These are phyloP conservation scores for Delonix regia DNA, from an alignment of 306 rosid species.

Conservation along the genomic window DNA sequence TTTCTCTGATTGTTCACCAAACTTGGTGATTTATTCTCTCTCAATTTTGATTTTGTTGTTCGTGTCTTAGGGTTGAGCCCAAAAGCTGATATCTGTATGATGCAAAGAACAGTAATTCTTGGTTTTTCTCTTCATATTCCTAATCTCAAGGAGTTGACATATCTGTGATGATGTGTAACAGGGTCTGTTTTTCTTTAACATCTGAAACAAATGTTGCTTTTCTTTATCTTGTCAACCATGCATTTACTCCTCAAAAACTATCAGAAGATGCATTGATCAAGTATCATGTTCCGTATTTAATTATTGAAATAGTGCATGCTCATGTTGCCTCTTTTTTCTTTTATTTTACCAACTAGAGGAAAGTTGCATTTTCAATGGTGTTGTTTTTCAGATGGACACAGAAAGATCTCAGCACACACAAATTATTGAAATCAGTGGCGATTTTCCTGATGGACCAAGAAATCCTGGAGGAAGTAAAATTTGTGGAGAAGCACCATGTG, in stretches of 20 bases:
- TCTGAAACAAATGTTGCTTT: conserved; percentile 15
- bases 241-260: neutral
- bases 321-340: neutral
- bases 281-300: conserved; percentile 17
- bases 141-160: conserved; percentile 3
- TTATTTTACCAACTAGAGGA: conserved; percentile 19
- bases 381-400: conserved; percentile 62
- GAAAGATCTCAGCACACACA: conserved; percentile 47
- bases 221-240: conserved; percentile 18
- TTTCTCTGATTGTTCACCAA: neutral
- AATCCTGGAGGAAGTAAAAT: conserved; percentile 53
- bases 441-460: conserved; percentile 38
- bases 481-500: conserved; percentile 79
- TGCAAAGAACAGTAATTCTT: neutral
- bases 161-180: neutral
- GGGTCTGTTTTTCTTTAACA: conserved; percentile 12
- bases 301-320: neutral
- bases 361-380: neutral
- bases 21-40: too few species aligned
- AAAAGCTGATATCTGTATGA: neutral
- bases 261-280: neutral
- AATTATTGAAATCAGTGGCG: conserved; percentile 59
- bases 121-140: neutral
- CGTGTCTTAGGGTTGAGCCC: neutral
- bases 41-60: conserved; percentile 19